phyloP scores from a whole-genome alignment of 1,139 yeast genomes.

The Groenewaldozyma auringiensis region DNA sequence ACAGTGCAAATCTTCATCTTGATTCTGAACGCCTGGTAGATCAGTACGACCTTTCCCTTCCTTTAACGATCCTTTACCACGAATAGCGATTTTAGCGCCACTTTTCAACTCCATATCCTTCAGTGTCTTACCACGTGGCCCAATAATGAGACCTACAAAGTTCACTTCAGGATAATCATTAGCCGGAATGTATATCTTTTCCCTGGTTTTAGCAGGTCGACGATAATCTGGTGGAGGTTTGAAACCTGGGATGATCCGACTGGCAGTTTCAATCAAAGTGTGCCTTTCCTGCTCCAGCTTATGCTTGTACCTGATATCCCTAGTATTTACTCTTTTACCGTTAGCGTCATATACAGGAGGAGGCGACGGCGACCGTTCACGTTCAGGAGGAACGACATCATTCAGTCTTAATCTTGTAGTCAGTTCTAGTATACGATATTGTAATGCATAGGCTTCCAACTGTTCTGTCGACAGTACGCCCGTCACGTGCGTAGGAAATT shows the following conservation, averaged over 20 bases:
- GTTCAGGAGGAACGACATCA: conserved; percentile 35
- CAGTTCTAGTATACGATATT: conserved; percentile 74
- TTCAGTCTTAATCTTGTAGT: conserved; percentile 47
- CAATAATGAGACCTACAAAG: conserved; percentile 82
- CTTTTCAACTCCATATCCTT: conserved; percentile 72
- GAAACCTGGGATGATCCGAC: conserved; percentile 66
- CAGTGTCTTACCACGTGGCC: conserved; percentile 93
- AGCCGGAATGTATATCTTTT: conserved; percentile 79
- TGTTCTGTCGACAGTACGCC: conserved; percentile 77
- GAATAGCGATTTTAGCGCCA: conserved; percentile 77
- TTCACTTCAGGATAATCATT: conserved; percentile 87
- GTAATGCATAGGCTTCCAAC: conserved; percentile 67
- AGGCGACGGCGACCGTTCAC: conserved; percentile 67
- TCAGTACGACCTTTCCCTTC: conserved; percentile 64
- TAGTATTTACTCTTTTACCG: conserved; percentile 81
- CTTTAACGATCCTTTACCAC: conserved; percentile 94
- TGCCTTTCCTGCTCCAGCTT: conserved; percentile 74
- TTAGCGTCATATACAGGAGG: conserved; percentile 80
- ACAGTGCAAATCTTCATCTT: conserved; percentile 82
- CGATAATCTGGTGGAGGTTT: conserved; percentile 73
- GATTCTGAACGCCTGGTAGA: conserved; percentile 40
- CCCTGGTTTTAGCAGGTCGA: conserved; percentile 65
- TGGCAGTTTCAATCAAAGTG: conserved; percentile 63
- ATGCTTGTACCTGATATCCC: conserved; percentile 58
- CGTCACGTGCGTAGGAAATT: conserved; percentile 36